Conservation (phyloP, 192 early-diverging fungal genomes). For the Pilobolus umbonatus region DNA sequence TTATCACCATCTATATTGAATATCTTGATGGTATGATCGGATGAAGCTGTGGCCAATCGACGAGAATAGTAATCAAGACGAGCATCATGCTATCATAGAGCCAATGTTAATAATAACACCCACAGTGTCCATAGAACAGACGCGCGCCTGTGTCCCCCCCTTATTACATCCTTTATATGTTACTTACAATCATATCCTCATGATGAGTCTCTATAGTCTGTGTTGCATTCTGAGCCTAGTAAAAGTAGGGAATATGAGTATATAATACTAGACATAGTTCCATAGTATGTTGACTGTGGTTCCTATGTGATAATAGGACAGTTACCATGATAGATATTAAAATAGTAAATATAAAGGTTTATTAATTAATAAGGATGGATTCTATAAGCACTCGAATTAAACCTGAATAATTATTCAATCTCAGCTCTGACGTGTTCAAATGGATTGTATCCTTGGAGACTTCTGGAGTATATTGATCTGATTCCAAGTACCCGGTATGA, state of each 20-base stretch:
- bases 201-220: slow-evolving; percentile 80
- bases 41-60: slow-evolving; percentile 96
- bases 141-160: background rate
- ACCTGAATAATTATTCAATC: background rate
- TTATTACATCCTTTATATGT: background rate
- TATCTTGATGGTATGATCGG: slow-evolving; percentile 89
- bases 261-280: too few species aligned
- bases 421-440: slow-evolving; percentile 2
- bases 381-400: too few species aligned
- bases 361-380: background rate
- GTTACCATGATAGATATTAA: background rate
- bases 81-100: slow-evolving; percentile 50
- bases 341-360: background rate
- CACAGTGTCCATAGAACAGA: background rate
- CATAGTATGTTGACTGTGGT: too few species aligned
- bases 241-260: background rate
- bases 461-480: too few species aligned
- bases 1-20: slow-evolving; percentile 83
- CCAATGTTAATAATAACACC: background rate
- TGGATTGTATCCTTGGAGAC: too few species aligned
- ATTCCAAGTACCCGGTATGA: too few species aligned
- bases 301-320: background rate
- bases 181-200: slow-evolving; percentile 82
- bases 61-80: slow-evolving; percentile 69
- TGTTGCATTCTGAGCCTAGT: slow-evolving; percentile 22